These are phyloP conservation scores for Fraxinus americana DNA, from an alignment of 257 asterid genomes.

Conservation along the genomic window DNA sequence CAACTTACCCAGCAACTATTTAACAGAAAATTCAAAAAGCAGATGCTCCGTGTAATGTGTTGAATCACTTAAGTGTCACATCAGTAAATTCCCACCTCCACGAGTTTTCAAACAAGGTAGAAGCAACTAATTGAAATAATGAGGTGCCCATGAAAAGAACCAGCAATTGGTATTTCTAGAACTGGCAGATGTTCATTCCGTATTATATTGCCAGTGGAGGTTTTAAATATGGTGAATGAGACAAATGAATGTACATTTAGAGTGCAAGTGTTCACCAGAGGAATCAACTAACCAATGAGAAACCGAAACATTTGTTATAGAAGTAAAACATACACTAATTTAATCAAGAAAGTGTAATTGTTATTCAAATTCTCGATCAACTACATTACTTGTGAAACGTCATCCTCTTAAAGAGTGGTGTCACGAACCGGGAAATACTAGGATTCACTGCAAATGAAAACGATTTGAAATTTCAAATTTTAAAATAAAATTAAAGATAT, in stretches of 20 bases:
- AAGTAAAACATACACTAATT: neutral
- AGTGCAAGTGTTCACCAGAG: neutral
- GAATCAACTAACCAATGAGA: neutral
- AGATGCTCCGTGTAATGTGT: neutral
- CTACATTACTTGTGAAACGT: neutral
- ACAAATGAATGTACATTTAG: neutral
- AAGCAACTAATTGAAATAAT: constrained; percentile 21
- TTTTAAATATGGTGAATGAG: no score
- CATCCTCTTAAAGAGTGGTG: neutral
- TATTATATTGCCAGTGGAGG: neutral
- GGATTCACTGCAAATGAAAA: neutral
- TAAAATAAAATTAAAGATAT: neutral
- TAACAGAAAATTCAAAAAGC: no score
- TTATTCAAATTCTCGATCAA: neutral
- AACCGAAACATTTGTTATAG: neutral
- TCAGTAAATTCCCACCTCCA: constrained; percentile 25
- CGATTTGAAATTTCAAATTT: neutral
- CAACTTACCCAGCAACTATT: no score
- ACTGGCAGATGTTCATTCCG: constrained; percentile 2
- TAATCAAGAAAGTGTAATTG: neutral
- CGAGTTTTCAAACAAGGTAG: neutral
- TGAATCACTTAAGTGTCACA: constrained; percentile 17
- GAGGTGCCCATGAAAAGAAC: constrained; percentile 28
- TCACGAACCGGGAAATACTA: neutral
- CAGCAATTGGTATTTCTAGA: constrained; percentile 21